A percentile compares a stretch with the other conserved stretches of the same genome.
Conservation (phyloP, 2,329 filamentous ascomycete species). For the Orbilia ellipsospora region DNA sequence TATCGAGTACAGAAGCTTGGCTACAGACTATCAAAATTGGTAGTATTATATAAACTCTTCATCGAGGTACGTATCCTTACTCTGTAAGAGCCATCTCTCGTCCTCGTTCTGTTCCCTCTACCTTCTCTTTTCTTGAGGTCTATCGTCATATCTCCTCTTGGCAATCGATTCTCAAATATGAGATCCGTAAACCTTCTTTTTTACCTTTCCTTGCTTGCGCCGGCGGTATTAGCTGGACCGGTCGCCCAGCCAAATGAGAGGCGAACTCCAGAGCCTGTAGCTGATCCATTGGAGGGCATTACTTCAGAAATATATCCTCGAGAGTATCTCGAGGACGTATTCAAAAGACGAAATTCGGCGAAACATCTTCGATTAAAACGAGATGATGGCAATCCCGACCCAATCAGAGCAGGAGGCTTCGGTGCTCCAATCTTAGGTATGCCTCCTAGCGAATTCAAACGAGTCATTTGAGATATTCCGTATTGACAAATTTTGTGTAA, state of each 20-base stretch:
- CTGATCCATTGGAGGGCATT: slow-evolving; percentile 34
- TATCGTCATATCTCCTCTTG: not conserved
- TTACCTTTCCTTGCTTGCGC: slow-evolving; percentile 6
- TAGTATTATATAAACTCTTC: slow-evolving; percentile 20
- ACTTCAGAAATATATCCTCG: slow-evolving; percentile 45
- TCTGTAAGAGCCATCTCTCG: too few relatives aligned
- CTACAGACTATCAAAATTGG: too few relatives aligned
- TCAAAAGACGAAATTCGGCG: slow-evolving; percentile 28
- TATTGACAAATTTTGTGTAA: too few relatives aligned
- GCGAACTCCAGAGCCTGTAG: slow-evolving; percentile 9
- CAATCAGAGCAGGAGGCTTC: slow-evolving; percentile 44
- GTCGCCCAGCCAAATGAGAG: slow-evolving; percentile 29
- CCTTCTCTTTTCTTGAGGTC: not conserved
- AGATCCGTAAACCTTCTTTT: slow-evolving; percentile 25
- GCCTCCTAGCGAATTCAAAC: not conserved
- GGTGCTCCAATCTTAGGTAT: slow-evolving; percentile 70
- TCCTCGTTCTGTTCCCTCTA: too few relatives aligned
- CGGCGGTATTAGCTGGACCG: slow-evolving; percentile 15
- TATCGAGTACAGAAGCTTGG: too few relatives aligned
- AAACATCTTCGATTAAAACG: slow-evolving; percentile 53
- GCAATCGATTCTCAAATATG: slow-evolving; percentile 14
- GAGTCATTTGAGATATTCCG: not conserved
- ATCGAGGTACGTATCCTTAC: slow-evolving; percentile 29
- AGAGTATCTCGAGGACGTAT: slow-evolving; percentile 49
- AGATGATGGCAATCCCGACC: slow-evolving; percentile 21